Evolutionary conservation across 805 yeast species (phyloP).

Genomic region (Lachancea sp.): DNA sequence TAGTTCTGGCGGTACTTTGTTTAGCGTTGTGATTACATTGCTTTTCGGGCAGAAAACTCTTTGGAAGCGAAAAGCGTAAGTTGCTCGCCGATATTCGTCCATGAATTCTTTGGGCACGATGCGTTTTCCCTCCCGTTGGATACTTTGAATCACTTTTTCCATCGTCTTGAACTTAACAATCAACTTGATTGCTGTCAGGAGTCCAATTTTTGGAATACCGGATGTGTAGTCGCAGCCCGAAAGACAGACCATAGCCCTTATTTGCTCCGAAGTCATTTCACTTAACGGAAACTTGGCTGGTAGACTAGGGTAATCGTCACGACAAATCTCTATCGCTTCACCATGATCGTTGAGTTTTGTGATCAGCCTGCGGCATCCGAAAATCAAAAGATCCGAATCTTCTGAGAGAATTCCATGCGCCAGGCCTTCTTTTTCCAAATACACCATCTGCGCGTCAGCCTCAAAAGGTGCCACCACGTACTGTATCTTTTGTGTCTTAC

Average conservation of each 20-base stretch:
- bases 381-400: constrained; percentile 86
- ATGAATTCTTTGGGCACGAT: constrained; percentile 51
- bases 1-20: constrained; percentile 42
- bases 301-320: constrained; percentile 47
- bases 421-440: constrained; percentile 62
- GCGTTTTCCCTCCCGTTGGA: constrained; percentile 55
- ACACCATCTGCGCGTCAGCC: constrained; percentile 96
- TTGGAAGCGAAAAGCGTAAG: constrained; percentile 75
- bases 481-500: constrained; percentile 50
- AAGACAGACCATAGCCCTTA: constrained; percentile 72
- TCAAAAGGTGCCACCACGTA: constrained; percentile 96
- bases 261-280: constrained; percentile 46
- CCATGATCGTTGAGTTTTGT: constrained; percentile 75
- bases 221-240: constrained; percentile 96
- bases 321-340: constrained; percentile 60
- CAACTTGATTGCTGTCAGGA: constrained; percentile 62
- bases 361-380: constrained; percentile 71
- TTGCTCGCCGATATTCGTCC: constrained; percentile 58
- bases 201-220: constrained; percentile 78
- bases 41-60: constrained; percentile 70
- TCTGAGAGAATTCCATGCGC: constrained; percentile 88
- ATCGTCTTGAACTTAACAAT: constrained; percentile 46
- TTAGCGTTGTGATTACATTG: constrained; percentile 48
- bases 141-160: constrained; percentile 49
- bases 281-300: constrained; percentile 43